phyloP scores from a whole-genome alignment of 768 basidiomycete species.

The Suillus subluteus region DNA sequence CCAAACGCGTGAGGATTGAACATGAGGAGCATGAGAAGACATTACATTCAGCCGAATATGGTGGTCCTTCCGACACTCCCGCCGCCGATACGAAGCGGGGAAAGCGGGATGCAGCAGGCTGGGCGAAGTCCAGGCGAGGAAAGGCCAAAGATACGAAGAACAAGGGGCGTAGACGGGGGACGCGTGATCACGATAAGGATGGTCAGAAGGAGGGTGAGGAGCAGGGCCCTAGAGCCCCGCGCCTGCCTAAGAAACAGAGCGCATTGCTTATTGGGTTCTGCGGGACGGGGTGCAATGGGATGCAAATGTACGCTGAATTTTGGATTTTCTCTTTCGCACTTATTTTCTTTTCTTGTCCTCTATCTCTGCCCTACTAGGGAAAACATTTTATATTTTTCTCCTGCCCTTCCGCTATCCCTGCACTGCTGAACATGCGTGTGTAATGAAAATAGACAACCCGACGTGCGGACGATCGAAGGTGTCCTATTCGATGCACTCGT shows the following conservation, averaged over 20 bases:
- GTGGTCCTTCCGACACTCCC: background rate
- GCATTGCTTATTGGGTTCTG: constrained; percentile 90
- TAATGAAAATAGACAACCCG: constrained; percentile 60
- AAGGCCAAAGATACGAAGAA: constrained; percentile 44
- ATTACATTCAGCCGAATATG: background rate
- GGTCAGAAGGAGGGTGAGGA: constrained; percentile 21
- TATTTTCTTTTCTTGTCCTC: background rate
- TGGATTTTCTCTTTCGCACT: background rate
- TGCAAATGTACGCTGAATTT: constrained; percentile 82
- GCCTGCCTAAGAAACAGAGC: constrained; percentile 82
- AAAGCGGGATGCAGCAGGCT: constrained; percentile 34
- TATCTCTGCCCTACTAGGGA: background rate
- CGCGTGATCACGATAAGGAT: constrained; percentile 39
- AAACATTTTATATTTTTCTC: background rate
- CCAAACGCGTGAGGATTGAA: constrained; percentile 21
- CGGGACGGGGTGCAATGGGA: constrained; percentile 90
- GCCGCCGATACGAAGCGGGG: constrained; percentile 10
- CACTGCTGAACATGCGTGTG: background rate
- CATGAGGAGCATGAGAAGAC: constrained; percentile 8
- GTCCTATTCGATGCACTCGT: constrained; percentile 86
- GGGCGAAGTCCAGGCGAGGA: constrained; percentile 36
- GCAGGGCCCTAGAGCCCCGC: constrained; percentile 44
- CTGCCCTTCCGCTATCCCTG: background rate
- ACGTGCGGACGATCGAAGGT: constrained; percentile 85
- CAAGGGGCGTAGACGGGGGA: constrained; percentile 44